phyloP scores from a whole-genome alignment of 768 basidiomycete species.

The Hysterangium stoloniferum region DNA sequence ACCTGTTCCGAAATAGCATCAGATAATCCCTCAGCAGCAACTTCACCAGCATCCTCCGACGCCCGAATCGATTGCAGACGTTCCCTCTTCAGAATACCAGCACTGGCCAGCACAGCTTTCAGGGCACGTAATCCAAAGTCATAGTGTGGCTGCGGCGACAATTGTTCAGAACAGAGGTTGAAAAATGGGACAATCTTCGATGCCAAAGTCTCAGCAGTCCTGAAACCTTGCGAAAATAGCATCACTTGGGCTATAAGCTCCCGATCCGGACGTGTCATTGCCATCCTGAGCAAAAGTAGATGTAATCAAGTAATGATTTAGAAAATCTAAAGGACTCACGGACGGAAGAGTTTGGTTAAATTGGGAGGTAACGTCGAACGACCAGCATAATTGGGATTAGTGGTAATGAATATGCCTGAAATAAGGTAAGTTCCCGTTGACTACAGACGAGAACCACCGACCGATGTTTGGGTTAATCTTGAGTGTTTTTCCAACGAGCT shows the following conservation, averaged over 20 bases:
- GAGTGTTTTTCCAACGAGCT: conserved; percentile 89
- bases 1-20: conserved; percentile 84
- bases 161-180: conserved; percentile 95
- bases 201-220: conserved; percentile 94
- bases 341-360: conserved; percentile 87
- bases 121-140: conserved; percentile 97
- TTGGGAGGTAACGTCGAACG: conserved; percentile 87
- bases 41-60: conserved; percentile 24
- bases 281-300: conserved; percentile 56
- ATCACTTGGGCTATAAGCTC: conserved; percentile 99
- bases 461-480: conserved; percentile 94
- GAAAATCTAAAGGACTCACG: conserved; percentile 42
- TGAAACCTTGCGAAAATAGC: conserved; percentile 99
- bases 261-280: conserved; percentile 97
- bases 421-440: not conserved
- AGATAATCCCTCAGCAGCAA: conserved; percentile 43
- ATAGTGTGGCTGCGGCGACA: conserved; percentile 96
- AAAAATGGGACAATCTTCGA: conserved; percentile 99
- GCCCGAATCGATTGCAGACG: conserved; percentile 46
- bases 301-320: conserved; percentile 11
- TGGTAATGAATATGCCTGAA: conserved; percentile 94
- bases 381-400: conserved; percentile 97
- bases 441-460: conserved; percentile 20
- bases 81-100: conserved; percentile 95
- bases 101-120: conserved; percentile 93